These are phyloP conservation scores for Hypocrella siamensis DNA, from an alignment of 2,329 filamentous ascomycete species.

Conservation along the genomic window DNA sequence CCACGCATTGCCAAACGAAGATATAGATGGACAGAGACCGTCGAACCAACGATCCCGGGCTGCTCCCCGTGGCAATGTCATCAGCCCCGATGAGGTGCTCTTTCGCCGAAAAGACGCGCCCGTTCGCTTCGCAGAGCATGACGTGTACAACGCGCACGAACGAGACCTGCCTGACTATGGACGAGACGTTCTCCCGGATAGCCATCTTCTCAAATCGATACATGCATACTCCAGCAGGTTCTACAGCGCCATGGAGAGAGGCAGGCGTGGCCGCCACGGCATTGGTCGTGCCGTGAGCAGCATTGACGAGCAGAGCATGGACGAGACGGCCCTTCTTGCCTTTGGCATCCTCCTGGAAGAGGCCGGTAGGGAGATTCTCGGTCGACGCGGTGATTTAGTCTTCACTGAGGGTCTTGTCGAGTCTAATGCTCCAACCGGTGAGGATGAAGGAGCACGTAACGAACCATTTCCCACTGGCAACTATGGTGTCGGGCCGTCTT, in stretches of 20 bases:
- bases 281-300: constrained; percentile 9
- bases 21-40: too few species aligned
- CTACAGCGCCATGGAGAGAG: constrained; percentile 31
- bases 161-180: constrained; percentile 31
- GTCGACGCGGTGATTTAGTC: constrained; percentile 50
- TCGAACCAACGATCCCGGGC: too few species aligned
- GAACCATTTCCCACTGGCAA: too few species aligned
- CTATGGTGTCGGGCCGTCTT: too few species aligned
- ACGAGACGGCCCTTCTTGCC: constrained; percentile 63
- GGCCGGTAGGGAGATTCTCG: constrained; percentile 42
- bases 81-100: constrained; percentile 56
- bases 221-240: constrained; percentile 54
- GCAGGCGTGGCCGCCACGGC: constrained; percentile 3
- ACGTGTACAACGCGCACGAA: constrained; percentile 54
- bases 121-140: constrained; percentile 50
- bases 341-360: constrained; percentile 66
- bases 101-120: constrained; percentile 52
- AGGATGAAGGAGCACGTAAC: too few species aligned
- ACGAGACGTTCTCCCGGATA: constrained; percentile 42
- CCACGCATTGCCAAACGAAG: constrained; percentile 8
- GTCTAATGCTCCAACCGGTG: not conserved
- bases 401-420: constrained; percentile 40
- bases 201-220: constrained; percentile 52
- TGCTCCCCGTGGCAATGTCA: constrained; percentile 13
- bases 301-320: constrained; percentile 47